A percentile compares a stretch with the other conserved stretches of the same genome.
phyloP scores from a whole-genome alignment of 805 yeast species.

The Candida morakotiae region DNA sequence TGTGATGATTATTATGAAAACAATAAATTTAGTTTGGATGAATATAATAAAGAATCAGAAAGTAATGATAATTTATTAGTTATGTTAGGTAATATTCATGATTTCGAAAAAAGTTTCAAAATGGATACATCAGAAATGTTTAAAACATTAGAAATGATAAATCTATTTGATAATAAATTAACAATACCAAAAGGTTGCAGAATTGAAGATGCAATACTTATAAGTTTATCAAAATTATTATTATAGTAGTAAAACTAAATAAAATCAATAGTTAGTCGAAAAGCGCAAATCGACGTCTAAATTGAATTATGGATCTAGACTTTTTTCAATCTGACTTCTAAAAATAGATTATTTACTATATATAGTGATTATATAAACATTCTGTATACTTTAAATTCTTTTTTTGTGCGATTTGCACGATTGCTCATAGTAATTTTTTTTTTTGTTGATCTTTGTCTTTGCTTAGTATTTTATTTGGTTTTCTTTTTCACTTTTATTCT shows the following conservation, averaged over 20 bases:
- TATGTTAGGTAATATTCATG: conserved; percentile 61
- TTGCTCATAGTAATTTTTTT: too few relatives aligned
- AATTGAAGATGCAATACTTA: conserved; percentile 68
- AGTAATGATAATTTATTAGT: conserved; percentile 34
- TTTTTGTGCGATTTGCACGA: too few relatives aligned
- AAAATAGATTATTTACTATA: conserved; percentile 1
- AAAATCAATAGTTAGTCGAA: too few relatives aligned
- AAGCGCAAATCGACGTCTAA: not conserved
- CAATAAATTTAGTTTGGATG: conserved; percentile 13
- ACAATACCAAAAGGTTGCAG: conserved; percentile 52
- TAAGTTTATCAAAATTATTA: conserved; percentile 42
- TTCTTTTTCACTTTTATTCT: too few relatives aligned
- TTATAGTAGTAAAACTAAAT: not conserved
- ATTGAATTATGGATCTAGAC: conserved; percentile 1
- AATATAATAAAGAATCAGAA: not conserved
- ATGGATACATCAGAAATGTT: conserved; percentile 43
- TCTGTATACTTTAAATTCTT: too few relatives aligned
- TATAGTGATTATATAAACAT: not conserved
- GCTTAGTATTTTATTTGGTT: too few relatives aligned
- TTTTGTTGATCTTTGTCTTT: too few relatives aligned
- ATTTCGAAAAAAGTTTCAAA: conserved; percentile 50
- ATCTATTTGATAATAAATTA: conserved; percentile 64
- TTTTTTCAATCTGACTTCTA: not conserved
- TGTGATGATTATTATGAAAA: conserved; percentile 58
- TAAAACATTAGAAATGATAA: conserved; percentile 49